A percentile compares a stretch with the other conserved stretches of the same genome.
Conservation (phyloP, 73 alveolate genomes). For the Blepharisma japonicum region DNA sequence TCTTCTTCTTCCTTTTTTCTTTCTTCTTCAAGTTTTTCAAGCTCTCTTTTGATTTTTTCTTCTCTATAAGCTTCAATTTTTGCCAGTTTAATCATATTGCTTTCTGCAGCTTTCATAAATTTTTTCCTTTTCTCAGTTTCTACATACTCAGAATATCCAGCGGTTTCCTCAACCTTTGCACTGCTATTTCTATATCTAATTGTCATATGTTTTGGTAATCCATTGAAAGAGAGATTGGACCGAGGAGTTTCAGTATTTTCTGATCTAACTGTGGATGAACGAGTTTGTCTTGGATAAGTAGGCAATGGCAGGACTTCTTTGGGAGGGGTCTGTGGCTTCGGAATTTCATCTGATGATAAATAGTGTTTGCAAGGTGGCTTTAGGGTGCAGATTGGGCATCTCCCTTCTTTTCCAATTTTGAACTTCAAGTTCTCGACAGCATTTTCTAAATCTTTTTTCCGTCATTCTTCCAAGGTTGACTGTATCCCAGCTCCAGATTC, state of each 20-base stretch:
- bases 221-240: slow-evolving; percentile 10
- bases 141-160: slow-evolving; percentile 22
- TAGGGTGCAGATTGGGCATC: slow-evolving; percentile 62
- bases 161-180: slow-evolving; percentile 22
- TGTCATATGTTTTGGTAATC: not conserved
- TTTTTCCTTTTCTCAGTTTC: not conserved
- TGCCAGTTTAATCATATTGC: slow-evolving; percentile 24
- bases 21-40: slow-evolving; percentile 29
- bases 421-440: slow-evolving; percentile 50
- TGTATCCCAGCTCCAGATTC: not conserved
- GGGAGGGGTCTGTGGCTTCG: slow-evolving; percentile 3
- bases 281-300: not conserved
- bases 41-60: slow-evolving; percentile 19
- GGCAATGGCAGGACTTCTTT: not conserved
- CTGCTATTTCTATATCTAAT: not conserved
- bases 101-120: slow-evolving; percentile 8
- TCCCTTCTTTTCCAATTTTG: slow-evolving; percentile 30
- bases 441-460: slow-evolving; percentile 31
- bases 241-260: slow-evolving; percentile 23
- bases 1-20: slow-evolving; percentile 26
- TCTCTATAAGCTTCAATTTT: slow-evolving; percentile 37
- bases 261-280: not conserved
- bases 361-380: slow-evolving; percentile 62
- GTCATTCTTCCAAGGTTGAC: slow-evolving; percentile 6
- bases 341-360: slow-evolving; percentile 35